Base-by-base conservation (phyloP, 106 monocot genomes). In the Alisma plantagoaquatica region DNA sequence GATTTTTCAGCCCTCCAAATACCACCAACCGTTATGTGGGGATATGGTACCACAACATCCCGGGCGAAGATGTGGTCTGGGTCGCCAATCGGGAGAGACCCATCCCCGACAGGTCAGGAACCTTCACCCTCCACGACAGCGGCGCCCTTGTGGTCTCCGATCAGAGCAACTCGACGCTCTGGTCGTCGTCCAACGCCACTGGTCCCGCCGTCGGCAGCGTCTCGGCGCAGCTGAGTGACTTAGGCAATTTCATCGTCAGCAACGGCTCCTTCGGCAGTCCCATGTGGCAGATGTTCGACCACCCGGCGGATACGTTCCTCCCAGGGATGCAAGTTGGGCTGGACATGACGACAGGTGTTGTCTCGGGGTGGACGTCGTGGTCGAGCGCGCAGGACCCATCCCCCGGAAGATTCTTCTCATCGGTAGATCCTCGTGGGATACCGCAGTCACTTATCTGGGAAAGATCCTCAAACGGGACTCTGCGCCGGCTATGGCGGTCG, bases 401-500 rank as follows among this genome's bases (percentile, higher is more conserved):
- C 14, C 10, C 38, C 1, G 84, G 84, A 23, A 61, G 51, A 10
- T 79, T 60, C 56, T 48, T 75, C 0, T 29, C 75, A 2, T 75
- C 78, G 20, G 47, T 84, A 2, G 71, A 75, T 18, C n/a, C n/a
- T 0, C 1, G 0, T 6, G 65, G 62, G 0, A 42, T 43, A 1
- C 23, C 3, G 24, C 57, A 57, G 14, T 10, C 43, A 0, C 43
- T 57, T 27, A 57, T 57, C 14, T 79, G 75, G 75, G 29, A 62
- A 16, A 61, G 62, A 16, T 7, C 22, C 9, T 18, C 10, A 49
- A n/a, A n/a, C n/a, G n/a, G n/a, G n/a, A n/a, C n/a, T n/a, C n/a
- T n/a, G n/a, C n/a, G n/a, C n/a, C 70, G 53, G 10, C 32, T 65
- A 58, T 79, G 84, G 84, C 41, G 88, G 46, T 75, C 88, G 12